Conservation (phyloP, 345 rosid genomes). For the Cardamine chenopodiifolia region DNA sequence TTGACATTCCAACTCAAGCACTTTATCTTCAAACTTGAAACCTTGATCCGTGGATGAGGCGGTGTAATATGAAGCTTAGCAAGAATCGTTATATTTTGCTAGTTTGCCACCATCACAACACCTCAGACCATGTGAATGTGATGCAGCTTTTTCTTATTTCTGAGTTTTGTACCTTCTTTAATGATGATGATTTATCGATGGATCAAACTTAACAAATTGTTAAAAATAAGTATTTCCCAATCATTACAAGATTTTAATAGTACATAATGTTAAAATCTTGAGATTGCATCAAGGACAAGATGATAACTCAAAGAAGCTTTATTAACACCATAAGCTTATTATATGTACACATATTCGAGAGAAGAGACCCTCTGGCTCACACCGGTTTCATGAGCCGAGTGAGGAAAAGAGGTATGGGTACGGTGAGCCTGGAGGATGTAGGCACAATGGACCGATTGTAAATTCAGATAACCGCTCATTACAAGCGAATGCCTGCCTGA, state of each 20-base stretch:
- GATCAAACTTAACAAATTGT: slow-evolving; percentile 10
- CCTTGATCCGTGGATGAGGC: neutral
- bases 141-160: neutral
- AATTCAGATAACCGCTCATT: slow-evolving; percentile 86
- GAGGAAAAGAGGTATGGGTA: slow-evolving; percentile 26
- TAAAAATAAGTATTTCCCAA: neutral
- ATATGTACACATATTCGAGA: slow-evolving; percentile 27
- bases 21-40: neutral
- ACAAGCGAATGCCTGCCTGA: slow-evolving; percentile 91
- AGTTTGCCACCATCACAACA: neutral
- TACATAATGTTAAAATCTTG: neutral
- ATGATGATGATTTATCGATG: neutral
- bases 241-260: slow-evolving; percentile 15
- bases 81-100: neutral
- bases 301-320: slow-evolving; percentile 18
- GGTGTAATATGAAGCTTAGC: neutral
- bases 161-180: neutral
- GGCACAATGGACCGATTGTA: slow-evolving; percentile 93
- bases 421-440: slow-evolving; percentile 82
- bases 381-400: slow-evolving; percentile 34
- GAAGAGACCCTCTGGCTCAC: slow-evolving; percentile 21
- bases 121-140: neutral
- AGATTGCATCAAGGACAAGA: slow-evolving; percentile 20
- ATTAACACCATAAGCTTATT: slow-evolving; percentile 12
- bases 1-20: slow-evolving; percentile 1